phyloP scores from a whole-genome alignment of 129 eudicot genomes.

The Flaveria robusta region DNA sequence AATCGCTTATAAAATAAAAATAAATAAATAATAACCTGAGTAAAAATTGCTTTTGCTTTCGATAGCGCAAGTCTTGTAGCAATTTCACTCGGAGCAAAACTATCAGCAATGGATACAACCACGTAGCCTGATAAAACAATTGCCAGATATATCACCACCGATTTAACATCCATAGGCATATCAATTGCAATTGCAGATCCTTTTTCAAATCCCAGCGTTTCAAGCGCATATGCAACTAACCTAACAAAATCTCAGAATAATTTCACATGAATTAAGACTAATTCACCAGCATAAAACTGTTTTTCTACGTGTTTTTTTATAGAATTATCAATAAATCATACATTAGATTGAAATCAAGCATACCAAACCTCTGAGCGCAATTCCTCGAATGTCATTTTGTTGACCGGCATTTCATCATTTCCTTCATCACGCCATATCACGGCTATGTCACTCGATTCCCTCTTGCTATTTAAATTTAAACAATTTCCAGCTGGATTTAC shows the following conservation, averaged over 20 bases:
- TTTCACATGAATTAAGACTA: conserved; percentile 10
- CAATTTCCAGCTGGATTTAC: conserved; percentile 76
- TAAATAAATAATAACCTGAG: conserved; percentile 60
- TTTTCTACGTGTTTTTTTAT: no score
- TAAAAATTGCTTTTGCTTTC: conserved; percentile 82
- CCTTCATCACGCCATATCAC: conserved; percentile 85
- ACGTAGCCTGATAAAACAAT: conserved; percentile 82
- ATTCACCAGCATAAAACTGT: neutral
- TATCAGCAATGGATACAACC: conserved; percentile 95
- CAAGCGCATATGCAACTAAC: conserved; percentile 79
- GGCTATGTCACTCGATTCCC: conserved; percentile 48
- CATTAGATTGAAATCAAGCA: conserved; percentile 19
- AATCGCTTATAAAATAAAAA: neutral
- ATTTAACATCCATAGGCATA: conserved; percentile 92
- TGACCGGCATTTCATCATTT: conserved; percentile 59
- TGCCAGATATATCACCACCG: conserved; percentile 90
- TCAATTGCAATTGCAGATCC: conserved; percentile 95
- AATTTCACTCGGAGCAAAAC: conserved; percentile 87
- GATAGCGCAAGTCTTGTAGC: conserved; percentile 69
- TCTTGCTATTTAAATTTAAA: conserved; percentile 50
- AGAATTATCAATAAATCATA: neutral
- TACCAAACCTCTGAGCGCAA: conserved; percentile 81
- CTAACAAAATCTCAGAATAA: conserved; percentile 41
- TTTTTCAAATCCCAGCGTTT: conserved; percentile 55
- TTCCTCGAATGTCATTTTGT: conserved; percentile 61